These are phyloP conservation scores for Sclerotiophoma versabilis DNA, from an alignment of 2,329 filamentous ascomycete species.

Conservation along the genomic window DNA sequence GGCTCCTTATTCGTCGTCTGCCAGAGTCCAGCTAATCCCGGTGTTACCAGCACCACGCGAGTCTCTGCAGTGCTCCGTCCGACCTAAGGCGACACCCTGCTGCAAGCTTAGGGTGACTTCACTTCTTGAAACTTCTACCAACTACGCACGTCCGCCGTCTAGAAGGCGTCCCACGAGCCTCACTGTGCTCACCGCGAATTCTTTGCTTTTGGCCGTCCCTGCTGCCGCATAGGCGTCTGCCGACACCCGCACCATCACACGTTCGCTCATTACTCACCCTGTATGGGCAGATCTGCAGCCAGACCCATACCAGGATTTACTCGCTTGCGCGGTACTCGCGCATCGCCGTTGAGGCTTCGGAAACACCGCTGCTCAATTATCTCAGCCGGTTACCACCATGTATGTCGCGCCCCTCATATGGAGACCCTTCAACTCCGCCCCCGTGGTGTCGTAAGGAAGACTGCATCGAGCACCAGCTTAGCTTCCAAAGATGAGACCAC, in stretches of 20 bases:
- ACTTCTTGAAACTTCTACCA: slow-evolving; percentile 38
- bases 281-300: slow-evolving; percentile 43
- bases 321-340: slow-evolving; percentile 42
- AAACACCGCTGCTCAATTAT: slow-evolving; percentile 19
- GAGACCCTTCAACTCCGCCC: slow-evolving; percentile 41
- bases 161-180: slow-evolving; percentile 29
- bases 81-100: slow-evolving; percentile 29
- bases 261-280: slow-evolving; percentile 28
- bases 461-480: slow-evolving; percentile 45
- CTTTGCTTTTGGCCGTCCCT: slow-evolving; percentile 36
- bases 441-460: slow-evolving; percentile 41
- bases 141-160: slow-evolving; percentile 37
- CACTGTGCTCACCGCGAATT: slow-evolving; percentile 27
- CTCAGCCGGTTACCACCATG: slow-evolving; percentile 43
- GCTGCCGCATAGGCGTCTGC: slow-evolving; percentile 38
- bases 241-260: slow-evolving; percentile 35
- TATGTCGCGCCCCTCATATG: slow-evolving; percentile 47
- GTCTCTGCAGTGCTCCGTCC: slow-evolving; percentile 28
- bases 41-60: slow-evolving; percentile 36
- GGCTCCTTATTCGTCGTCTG: slow-evolving; percentile 38
- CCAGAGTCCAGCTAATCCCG: slow-evolving; percentile 32
- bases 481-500: slow-evolving; percentile 48
- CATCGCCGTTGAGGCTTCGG: slow-evolving; percentile 25
- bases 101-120: slow-evolving; percentile 34
- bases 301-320: slow-evolving; percentile 31